These are phyloP conservation scores for Debaryomyces subglobosus DNA, from an alignment of 1,139 yeast species.

Conservation along the genomic window DNA sequence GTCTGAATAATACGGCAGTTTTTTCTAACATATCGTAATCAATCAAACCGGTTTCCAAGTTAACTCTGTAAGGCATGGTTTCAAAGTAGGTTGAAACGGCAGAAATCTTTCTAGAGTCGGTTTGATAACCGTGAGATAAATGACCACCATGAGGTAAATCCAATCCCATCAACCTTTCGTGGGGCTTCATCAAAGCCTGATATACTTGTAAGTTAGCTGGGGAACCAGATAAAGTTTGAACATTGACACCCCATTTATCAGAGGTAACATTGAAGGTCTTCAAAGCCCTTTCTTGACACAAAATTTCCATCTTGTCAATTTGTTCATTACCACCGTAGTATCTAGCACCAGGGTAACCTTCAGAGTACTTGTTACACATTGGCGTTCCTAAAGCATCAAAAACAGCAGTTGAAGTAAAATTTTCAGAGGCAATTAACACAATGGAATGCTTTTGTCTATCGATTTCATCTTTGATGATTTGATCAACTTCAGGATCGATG, in stretches of 20 bases:
- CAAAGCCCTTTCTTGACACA: constrained; percentile 93
- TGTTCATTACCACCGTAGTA: constrained; percentile 92
- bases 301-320: constrained; percentile 88
- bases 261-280: constrained; percentile 79
- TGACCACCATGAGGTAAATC: constrained; percentile 99
- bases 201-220: constrained; percentile 97
- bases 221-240: constrained; percentile 93
- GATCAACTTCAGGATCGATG: constrained; percentile 82
- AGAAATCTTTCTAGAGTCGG: constrained; percentile 91
- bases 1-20: constrained; percentile 88
- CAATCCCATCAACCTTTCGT: constrained; percentile 95
- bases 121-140: constrained; percentile 97
- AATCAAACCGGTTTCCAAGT: constrained; percentile 87
- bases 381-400: constrained; percentile 97
- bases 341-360: constrained; percentile 88
- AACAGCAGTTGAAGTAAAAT: constrained; percentile 95
- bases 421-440: constrained; percentile 94
- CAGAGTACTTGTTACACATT: constrained; percentile 89
- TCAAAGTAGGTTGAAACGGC: constrained; percentile 96
- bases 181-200: constrained; percentile 92
- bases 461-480: constrained; percentile 83
- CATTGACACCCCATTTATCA: constrained; percentile 97
- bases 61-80: constrained; percentile 97
- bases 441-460: constrained; percentile 94
- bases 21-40: constrained; percentile 94